Evolutionary conservation across 192 early-diverging fungal species (phyloP), one percentile per base, ranked within the genome.

Genomic region (Irineochytrium annulatum): DNA sequence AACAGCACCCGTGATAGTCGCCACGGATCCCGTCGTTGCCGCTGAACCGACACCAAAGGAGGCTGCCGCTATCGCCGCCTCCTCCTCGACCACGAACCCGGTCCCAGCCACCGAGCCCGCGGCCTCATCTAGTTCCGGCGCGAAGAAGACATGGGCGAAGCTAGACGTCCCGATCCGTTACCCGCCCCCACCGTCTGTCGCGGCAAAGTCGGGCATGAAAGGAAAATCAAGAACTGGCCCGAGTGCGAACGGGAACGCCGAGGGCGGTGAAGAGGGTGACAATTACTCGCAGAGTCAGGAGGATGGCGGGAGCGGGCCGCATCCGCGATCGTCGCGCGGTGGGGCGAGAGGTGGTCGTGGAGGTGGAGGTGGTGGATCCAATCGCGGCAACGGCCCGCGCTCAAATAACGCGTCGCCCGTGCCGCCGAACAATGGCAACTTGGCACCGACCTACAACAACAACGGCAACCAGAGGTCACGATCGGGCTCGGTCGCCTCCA

Each of bases 161-260:
- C 34, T 76, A 44, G 74, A 72, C 35, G 67, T 76, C 24, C 57
- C 70, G 11, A 76, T 76, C 39, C 55, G 68, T 27, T 75, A 68
- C 52, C 44, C 64, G 3, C 73, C 68, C 4, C 73, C 65, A 16
- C 0, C 56, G 14, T 54, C 71, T 22, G 46, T 49, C 26, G 46
- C 22, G 13, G 46, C 46, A 6, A 49, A 49, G 46, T 24, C 13
- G 22, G 37, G n/a, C 11, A 41, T 41, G 37, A 41, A 41, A n/a
- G 5, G 24, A 6, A 24, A 14, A 17, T 8, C 13, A 14, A 14
- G 46, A 14, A 49, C 46, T 6, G 8, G n/a, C 37, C 8, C 8
- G 11, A 8, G n/a, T 8, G 8, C n/a, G 8, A 49, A 24, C 22
- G 46, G 46, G 13, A n/a, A n/a, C 8, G 8, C 8, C 37, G 11